Evolutionary conservation across 768 basidiomycete genomes (phyloP).

Genomic region (Termitomyces sp.): DNA sequence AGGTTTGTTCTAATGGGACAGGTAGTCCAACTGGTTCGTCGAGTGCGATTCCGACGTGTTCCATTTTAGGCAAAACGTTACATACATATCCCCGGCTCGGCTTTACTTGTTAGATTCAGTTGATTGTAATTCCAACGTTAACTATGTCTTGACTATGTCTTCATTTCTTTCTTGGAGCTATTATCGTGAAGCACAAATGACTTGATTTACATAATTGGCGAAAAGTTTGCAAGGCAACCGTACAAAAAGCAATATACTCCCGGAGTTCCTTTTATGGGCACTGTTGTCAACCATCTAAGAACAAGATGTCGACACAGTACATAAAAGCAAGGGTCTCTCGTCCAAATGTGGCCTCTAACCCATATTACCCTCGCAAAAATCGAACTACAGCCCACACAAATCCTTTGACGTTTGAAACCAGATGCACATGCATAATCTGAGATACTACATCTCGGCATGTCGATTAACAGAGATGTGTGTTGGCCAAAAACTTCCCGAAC

Average conservation of each 20-base stretch:
- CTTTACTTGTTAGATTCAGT: too few species aligned
- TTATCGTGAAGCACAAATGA: neutral
- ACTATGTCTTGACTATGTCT: neutral
- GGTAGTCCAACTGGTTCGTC: too few species aligned
- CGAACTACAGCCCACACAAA: neutral
- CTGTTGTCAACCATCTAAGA: neutral
- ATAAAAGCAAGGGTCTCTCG: neutral
- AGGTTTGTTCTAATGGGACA: too few species aligned
- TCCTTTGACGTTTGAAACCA: neutral
- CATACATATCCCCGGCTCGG: too few species aligned
- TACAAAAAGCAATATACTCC: neutral
- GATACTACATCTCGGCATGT: constrained; percentile 41
- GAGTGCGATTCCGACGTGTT: too few species aligned
- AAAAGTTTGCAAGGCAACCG: neutral
- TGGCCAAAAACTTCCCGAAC: constrained; percentile 28
- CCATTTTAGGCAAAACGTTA: too few species aligned
- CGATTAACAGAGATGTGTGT: constrained; percentile 38
- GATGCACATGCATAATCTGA: constrained; percentile 39
- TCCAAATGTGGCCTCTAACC: neutral
- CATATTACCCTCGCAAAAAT: neutral
- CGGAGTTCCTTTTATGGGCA: neutral
- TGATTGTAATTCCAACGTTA: neutral
- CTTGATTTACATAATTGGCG: neutral
- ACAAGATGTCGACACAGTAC: neutral
- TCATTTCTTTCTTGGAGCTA: neutral